phyloP scores from a whole-genome alignment of 768 basidiomycete genomes.

The Boletales sp. region DNA sequence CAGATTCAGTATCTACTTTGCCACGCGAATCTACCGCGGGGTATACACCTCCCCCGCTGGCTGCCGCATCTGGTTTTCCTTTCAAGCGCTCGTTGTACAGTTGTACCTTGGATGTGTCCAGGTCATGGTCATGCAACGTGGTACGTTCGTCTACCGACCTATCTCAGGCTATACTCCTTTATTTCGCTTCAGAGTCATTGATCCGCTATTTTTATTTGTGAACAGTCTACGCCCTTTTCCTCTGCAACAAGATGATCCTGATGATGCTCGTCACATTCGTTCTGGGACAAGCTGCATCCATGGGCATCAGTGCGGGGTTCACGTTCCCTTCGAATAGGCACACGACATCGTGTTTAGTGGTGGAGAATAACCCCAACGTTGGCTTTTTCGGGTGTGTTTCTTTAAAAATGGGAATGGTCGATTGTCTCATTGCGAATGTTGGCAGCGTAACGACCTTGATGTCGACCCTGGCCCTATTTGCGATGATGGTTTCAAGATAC shows the following conservation, averaged over 20 bases:
- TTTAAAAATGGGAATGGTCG: too few relatives aligned
- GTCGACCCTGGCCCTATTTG: too few relatives aligned
- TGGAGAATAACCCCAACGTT: slow-evolving; percentile 7
- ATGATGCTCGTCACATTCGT: slow-evolving; percentile 5
- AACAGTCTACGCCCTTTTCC: slow-evolving; percentile 20
- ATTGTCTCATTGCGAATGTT: too few relatives aligned
- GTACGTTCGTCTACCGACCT: not conserved
- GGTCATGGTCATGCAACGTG: slow-evolving; percentile 14
- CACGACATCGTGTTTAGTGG: slow-evolving; percentile 13
- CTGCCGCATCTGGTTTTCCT: slow-evolving; percentile 18
- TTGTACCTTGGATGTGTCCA: slow-evolving; percentile 11
- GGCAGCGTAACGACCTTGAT: too few relatives aligned
- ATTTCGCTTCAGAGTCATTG: not conserved
- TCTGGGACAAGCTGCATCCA: slow-evolving; percentile 12
- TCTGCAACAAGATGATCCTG: slow-evolving; percentile 1
- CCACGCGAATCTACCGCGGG: slow-evolving; percentile 12
- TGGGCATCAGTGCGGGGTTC: slow-evolving; percentile 13
- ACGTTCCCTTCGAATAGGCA: slow-evolving; percentile 1
- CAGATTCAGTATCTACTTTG: slow-evolving; percentile 23
- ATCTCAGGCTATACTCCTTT: not conserved
- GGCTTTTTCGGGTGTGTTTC: slow-evolving; percentile 17
- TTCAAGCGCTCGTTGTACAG: slow-evolving; percentile 12
- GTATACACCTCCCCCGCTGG: not conserved
- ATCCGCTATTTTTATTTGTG: not conserved
- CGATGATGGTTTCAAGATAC: too few relatives aligned